Evolutionary conservation across 495 filamentous ascomycete species (phyloP), one percentile per base, ranked within the genome.

Genomic region (Podospora appendiculata): DNA sequence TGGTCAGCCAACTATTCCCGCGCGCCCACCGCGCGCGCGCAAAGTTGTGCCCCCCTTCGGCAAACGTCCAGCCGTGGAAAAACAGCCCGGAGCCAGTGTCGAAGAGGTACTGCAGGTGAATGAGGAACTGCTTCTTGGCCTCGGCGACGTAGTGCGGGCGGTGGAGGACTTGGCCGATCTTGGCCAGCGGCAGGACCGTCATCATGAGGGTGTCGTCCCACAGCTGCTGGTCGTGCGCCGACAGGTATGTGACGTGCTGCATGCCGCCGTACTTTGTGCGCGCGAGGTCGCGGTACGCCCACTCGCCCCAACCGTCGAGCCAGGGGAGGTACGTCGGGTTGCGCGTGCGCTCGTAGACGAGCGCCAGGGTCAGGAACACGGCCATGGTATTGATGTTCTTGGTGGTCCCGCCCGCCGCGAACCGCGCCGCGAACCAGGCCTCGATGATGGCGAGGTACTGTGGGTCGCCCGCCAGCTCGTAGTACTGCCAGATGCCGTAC

Each of bases 361-460:
- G 81, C 0, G 85, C 85, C 0, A 89, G 76, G 0, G 86, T 87
- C 14, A 89, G 69, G 59, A 89, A 85, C 4, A 78, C 77, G 8
- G 80, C 76, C 85, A 89, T 88, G 1, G 86, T 89, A 69, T 89
- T 89, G 73, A 89, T 88, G 55, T 89, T 89, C 60, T 89, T 89
- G 3, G 84, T 86, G 0, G 84, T 88, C 32, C 81, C 80, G 16
- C 85, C 86, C 36, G 79, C 78, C 0, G 75, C 77, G 51, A 89
- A 83, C 14, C 83, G 78, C 8, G 70, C 72, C 10, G 66, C 64
- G 66, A 87, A 89, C 86, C 86, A 89, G 40, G 78, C 75, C 50
- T 83, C 77, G 54, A 88, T 86, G 49, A 83, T 77, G 18, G 66
- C 57, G 1, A 86, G 70, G 13, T 76, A 65, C 4, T 62, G 62